Base-by-base conservation (phyloP, 192 early-diverging fungal genomes). In the Podila clonocystis region DNA sequence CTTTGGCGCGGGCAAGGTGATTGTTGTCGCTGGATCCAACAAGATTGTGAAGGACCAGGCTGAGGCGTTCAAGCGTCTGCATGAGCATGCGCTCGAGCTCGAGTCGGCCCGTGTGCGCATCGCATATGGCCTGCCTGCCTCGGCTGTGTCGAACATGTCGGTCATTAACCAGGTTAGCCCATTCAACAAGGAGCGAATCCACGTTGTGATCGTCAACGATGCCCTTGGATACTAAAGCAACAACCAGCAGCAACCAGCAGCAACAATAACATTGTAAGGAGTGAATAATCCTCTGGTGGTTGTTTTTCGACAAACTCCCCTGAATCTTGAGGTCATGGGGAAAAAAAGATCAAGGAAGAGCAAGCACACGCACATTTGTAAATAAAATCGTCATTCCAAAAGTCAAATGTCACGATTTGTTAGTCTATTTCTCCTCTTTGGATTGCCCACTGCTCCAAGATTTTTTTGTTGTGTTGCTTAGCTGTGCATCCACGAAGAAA, bases 1-100 rank as follows among this genome's bases (percentile, higher is more conserved):
- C 20, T 80, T 68, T 48, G 76, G 70, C 4, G 60, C 70, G 0
- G 67, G 61, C 4, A 77, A 78, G 9, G 64, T 77, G 41, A 74
- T 85, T 24, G 66, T 85, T 11, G 62, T 85, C 7, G 72, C 67
- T 5, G 83, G 83, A 6, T 75, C 83, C 1, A 85, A 85, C 68
- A 85, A 85, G 69, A 85, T 85, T 58, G 83, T 85, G 5, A 83
- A 65, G 80, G 83, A 85, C 61, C 48, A 71, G 36, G 28, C 55
- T 0, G 83, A 82, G 65, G 82, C 83, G 11, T 72, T 58, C 68
- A 70, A 83, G 64, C 62, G 83, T 52, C 52, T 68, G 20, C 5
- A 49, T 22, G 68, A 83, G 34, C 55, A 48, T 67, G 82, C 83
- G 4, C 38, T 68, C 30, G 50, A 29, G 2, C 33, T 82, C 34